Percentiles rank a stretch among this genome's conserved stretches.
Conservation (phyloP, 768 basidiomycete species). For the Boletus rufocinnamomeus region DNA sequence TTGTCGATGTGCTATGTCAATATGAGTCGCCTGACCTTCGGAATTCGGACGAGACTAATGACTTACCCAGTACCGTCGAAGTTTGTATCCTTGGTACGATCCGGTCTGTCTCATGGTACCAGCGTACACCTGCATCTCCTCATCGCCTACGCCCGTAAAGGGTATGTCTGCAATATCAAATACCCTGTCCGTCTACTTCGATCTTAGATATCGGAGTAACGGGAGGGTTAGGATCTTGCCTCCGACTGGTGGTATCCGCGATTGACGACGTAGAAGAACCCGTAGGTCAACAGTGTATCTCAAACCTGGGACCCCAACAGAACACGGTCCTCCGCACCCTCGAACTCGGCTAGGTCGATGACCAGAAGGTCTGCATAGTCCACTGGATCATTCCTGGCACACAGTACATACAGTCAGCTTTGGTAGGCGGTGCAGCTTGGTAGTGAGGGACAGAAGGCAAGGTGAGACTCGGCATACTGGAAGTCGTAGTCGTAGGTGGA, state of each 20-base stretch:
- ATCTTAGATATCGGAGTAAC: conserved; percentile 31
- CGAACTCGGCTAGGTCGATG: conserved; percentile 49
- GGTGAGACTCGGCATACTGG: conserved; percentile 34
- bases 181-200: conserved; percentile 44
- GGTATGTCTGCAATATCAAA: conserved; percentile 52
- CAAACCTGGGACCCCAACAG: conserved; percentile 42
- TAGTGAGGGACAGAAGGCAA: conserved; percentile 41
- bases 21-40: not conserved
- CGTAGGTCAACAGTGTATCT: conserved; percentile 47
- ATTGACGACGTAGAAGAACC: conserved; percentile 45
- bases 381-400: conserved; percentile 32
- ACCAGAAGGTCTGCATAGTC: conserved; percentile 53
- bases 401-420: conserved; percentile 35
- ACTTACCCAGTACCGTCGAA: conserved; percentile 48
- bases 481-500: not conserved
- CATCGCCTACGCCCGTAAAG: conserved; percentile 41
- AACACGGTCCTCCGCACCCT: conserved; percentile 39
- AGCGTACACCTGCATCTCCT: conserved; percentile 47
- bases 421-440: conserved; percentile 37
- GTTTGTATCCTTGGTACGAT: conserved; percentile 56
- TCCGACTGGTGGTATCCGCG: conserved; percentile 43
- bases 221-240: conserved; percentile 16
- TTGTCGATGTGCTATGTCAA: conserved; percentile 54
- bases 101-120: conserved; percentile 45
- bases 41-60: not conserved